Evolutionary conservation across 2,329 filamentous ascomycete genomes (phyloP).

Genomic region (Bimuria novae-zelandiae): DNA sequence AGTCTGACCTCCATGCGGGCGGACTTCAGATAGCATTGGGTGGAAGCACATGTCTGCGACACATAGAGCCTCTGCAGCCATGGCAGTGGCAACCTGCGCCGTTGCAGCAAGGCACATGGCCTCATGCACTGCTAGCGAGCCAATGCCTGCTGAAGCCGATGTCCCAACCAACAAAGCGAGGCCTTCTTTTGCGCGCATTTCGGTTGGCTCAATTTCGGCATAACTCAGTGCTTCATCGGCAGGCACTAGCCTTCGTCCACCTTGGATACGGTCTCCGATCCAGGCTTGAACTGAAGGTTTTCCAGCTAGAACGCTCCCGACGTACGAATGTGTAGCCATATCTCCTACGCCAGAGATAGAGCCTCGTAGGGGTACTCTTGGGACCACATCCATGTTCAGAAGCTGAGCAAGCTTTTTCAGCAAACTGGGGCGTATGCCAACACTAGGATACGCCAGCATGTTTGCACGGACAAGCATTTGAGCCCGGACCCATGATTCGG

Average conservation of each 20-base stretch:
- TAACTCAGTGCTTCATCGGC: slow-evolving; percentile 34
- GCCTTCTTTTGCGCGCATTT: slow-evolving; percentile 54
- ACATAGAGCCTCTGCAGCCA: slow-evolving; percentile 62
- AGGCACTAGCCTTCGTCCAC: slow-evolving; percentile 13
- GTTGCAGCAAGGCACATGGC: slow-evolving; percentile 20
- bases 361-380: slow-evolving; percentile 60
- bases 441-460: slow-evolving; percentile 61
- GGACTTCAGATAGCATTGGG: slow-evolving; percentile 61
- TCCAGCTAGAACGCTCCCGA: slow-evolving; percentile 54
- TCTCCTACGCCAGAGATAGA: slow-evolving; percentile 65
- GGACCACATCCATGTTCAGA: slow-evolving; percentile 47
- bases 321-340: slow-evolving; percentile 61
- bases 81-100: slow-evolving; percentile 64
- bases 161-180: slow-evolving; percentile 59
- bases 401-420: slow-evolving; percentile 52
- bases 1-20: slow-evolving; percentile 64
- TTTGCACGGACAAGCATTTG: slow-evolving; percentile 62
- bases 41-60: slow-evolving; percentile 63
- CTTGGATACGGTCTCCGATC: slow-evolving; percentile 20
- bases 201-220: slow-evolving; percentile 17
- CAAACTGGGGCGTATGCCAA: slow-evolving; percentile 55
- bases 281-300: slow-evolving; percentile 51
- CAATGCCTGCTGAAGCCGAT: slow-evolving; percentile 39
- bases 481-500: slow-evolving; percentile 56
- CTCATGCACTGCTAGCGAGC: slow-evolving; percentile 26